Evolutionary conservation across 345 rosid species (phyloP).

Genomic region (Acer negundo): DNA sequence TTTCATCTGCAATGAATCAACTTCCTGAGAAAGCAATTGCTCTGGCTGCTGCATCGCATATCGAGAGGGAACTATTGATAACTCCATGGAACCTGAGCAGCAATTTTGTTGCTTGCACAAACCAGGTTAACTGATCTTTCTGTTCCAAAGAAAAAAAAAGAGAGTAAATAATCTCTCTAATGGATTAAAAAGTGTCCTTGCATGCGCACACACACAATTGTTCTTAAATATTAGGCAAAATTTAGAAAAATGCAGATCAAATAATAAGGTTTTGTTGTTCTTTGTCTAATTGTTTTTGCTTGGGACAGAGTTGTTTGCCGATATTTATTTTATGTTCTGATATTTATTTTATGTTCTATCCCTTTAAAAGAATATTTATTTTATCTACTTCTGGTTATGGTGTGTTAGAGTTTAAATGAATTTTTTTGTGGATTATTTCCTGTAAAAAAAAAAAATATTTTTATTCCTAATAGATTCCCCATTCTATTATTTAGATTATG

Average conservation of each 20-base stretch:
- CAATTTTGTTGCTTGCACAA: constrained; percentile 92
- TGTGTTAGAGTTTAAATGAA: not conserved
- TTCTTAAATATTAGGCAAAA: not conserved
- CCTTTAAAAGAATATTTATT: not conserved
- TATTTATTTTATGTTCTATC: too few species aligned
- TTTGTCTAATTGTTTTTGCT: not conserved
- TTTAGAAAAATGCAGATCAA: not conserved
- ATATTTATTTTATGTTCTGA: not conserved
- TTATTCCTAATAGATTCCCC: not conserved
- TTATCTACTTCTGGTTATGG: not conserved
- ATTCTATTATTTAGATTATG: too few species aligned
- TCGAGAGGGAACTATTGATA: constrained; percentile 93
- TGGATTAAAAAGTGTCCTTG: constrained; percentile 6
- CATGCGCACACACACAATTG: not conserved
- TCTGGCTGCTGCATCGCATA: constrained; percentile 96
- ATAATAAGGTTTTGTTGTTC: not conserved
- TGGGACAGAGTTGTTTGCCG: not conserved
- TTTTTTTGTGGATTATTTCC: too few species aligned
- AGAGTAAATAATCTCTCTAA: constrained; percentile 31
- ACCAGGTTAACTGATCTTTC: constrained; percentile 57
- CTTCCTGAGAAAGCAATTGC: constrained; percentile 95
- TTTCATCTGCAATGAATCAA: constrained; percentile 87
- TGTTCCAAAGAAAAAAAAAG: not conserved
- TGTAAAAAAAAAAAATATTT: too few species aligned
- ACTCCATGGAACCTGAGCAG: constrained; percentile 96